Evolutionary conservation across 805 yeast species (phyloP).

Genomic region (Kuraishia hungarica): DNA sequence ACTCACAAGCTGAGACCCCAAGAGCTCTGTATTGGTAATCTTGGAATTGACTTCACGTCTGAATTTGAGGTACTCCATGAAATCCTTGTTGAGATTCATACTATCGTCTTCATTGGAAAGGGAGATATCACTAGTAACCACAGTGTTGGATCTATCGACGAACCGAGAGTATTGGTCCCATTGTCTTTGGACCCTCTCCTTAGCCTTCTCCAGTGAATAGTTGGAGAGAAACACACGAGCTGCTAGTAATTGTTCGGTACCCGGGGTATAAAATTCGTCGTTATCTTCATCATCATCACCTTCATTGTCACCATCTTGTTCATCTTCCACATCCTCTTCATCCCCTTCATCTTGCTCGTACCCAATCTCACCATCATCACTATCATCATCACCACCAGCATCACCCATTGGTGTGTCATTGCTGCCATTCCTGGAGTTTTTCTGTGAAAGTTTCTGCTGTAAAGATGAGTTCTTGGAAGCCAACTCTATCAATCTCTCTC

Average conservation of each 20-base stretch:
- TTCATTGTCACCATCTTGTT: constrained; percentile 23
- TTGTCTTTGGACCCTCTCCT: constrained; percentile 20
- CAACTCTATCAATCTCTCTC: constrained; percentile 6
- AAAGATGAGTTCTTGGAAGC: background rate
- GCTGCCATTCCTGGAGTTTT: background rate
- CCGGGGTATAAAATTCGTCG: constrained; percentile 84
- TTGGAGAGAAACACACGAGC: constrained; percentile 45
- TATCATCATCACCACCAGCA: constrained; percentile 8
- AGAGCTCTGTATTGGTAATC: constrained; percentile 30
- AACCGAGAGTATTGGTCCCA: background rate
- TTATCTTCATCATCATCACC: constrained; percentile 45
- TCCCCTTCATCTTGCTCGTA: constrained; percentile 9
- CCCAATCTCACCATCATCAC: constrained; percentile 7
- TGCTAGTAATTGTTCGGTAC: constrained; percentile 40
- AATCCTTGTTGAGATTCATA: constrained; percentile 1
- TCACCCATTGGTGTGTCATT: constrained; percentile 7
- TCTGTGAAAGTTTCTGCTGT: background rate
- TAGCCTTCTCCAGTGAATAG: constrained; percentile 40
- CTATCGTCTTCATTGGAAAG: constrained; percentile 11
- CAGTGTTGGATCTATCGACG: background rate
- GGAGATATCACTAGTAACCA: constrained; percentile 11
- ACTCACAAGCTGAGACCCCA: constrained; percentile 66
- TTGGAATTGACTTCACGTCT: constrained; percentile 33
- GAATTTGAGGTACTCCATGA: constrained; percentile 32
- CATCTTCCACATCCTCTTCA: constrained; percentile 2